A percentile compares a stretch with the other conserved stretches of the same genome.
Evolutionary conservation across 2,329 filamentous ascomycete species (phyloP).

Genomic region (Cercospora sp.): DNA sequence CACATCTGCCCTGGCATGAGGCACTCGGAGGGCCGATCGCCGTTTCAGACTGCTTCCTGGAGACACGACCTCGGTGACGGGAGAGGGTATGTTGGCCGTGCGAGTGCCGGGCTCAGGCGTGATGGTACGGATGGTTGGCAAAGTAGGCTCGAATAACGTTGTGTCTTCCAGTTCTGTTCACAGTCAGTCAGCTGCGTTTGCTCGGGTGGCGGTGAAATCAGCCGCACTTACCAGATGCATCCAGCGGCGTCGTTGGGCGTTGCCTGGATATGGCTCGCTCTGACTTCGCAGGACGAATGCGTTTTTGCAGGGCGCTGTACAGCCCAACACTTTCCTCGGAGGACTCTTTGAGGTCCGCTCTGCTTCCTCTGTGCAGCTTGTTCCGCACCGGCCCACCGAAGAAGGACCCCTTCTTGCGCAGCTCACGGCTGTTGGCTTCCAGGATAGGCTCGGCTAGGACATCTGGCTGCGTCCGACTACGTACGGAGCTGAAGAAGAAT

Average conservation of each 20-base stretch:
- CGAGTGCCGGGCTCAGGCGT: conserved; percentile 29
- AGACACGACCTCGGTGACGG: conserved; percentile 9
- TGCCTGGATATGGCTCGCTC: conserved; percentile 11
- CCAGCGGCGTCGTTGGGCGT: conserved; percentile 1
- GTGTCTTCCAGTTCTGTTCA: background rate
- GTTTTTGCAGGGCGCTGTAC: conserved; percentile 59
- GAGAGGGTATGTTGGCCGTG: conserved; percentile 23
- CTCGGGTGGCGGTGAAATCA: background rate
- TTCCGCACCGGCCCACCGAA: conserved; percentile 35
- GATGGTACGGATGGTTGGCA: conserved; percentile 33
- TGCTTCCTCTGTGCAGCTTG: conserved; percentile 35
- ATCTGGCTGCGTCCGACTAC: conserved; percentile 31
- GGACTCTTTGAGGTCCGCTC: conserved; percentile 30
- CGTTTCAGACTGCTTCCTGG: conserved; percentile 27
- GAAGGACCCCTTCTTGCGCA: conserved; percentile 37
- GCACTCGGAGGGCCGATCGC: conserved; percentile 28
- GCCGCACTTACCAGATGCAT: background rate
- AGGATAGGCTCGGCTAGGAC: conserved; percentile 32
- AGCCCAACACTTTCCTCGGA: conserved; percentile 59
- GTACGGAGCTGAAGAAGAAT: conserved; percentile 35
- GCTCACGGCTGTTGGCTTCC: conserved; percentile 24
- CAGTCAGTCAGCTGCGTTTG: background rate
- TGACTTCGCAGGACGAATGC: conserved; percentile 48
- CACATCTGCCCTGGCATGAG: conserved; percentile 11
- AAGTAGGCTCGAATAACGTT: conserved; percentile 11